phyloP scores from a whole-genome alignment of 257 asterid genomes.

The Jasminum sambac region DNA sequence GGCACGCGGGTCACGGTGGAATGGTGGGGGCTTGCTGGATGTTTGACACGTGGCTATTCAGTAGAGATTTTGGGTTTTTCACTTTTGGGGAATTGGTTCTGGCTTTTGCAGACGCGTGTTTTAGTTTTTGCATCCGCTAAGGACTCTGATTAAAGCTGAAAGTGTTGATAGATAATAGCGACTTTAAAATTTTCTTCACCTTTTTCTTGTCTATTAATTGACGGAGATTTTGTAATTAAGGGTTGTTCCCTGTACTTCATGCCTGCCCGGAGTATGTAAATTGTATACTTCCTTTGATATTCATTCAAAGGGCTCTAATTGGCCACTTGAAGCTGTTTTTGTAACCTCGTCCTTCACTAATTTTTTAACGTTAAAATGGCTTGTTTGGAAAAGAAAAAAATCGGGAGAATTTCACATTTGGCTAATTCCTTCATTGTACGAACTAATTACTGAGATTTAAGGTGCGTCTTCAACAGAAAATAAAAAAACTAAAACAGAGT shows the following conservation, averaged over 20 bases:
- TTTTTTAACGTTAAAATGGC: no score
- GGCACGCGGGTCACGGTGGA: conserved; percentile 15
- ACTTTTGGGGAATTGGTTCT: background rate
- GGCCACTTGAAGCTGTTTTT: background rate
- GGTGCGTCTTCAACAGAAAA: no score
- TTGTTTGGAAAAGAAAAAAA: no score
- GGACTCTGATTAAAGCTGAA: background rate
- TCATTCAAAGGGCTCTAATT: background rate
- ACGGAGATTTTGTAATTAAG: conserved; percentile 5
- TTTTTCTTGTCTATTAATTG: background rate
- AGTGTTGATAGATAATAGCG: background rate
- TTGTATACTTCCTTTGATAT: conserved; percentile 3
- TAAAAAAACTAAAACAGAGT: no score
- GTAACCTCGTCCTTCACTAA: no score
- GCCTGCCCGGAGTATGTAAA: background rate
- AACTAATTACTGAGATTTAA: no score
- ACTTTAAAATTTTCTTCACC: background rate
- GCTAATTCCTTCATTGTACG: no score
- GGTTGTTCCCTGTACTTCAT: background rate
- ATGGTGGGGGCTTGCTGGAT: conserved; percentile 4
- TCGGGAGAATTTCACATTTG: no score
- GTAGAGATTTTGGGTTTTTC: conserved; percentile 7
- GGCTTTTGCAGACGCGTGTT: background rate
- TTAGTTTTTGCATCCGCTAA: background rate
- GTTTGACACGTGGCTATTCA: conserved; percentile 27